Base-by-base conservation (phyloP, 345 rosid genomes). In the Arabidopsis arenosa region DNA sequence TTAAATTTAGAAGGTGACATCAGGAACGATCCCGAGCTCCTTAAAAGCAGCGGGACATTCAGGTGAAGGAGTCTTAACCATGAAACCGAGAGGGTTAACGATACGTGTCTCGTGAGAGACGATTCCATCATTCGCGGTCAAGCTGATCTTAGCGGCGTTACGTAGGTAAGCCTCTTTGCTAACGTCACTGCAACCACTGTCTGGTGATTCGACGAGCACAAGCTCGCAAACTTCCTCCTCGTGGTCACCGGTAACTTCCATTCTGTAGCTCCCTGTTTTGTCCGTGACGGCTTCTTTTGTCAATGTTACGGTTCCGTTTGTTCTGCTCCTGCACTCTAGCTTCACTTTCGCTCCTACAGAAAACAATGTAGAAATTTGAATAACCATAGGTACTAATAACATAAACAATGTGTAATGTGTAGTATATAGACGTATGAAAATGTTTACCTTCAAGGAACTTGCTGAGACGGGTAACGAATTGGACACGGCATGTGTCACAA, bases 221-320 rank as follows among this genome's bases (percentile, higher is more conserved):
- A 84, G 64, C 76, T 86, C 90, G 44, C 91, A 85, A 5, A 86
- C 35, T n/a, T 88, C 96, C 36, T 86, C 89, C 76, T 85, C 89
- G 12, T 82, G 96, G 43, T 90, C 89, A 12, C 90, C 87, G 1
- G 78, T 80, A 26, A 88, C 87, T 10, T 63, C 58, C 63, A 86
- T 75, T 41, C 3, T 44, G 85, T 85, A 90, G 63, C 52, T 74
- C 1, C 93, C 93, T 6, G 68, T 0, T 6, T 30, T 55, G 45
- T 86, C 83, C 0, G 89, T 83, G 17, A 14, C 63, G 1, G 84
- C 88, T 11, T 86, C 87, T 1, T 75, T 62, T 3, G 72, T 53
- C 74, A 70, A 75, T 9, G 84, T 78, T 1, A 81, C 43, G 36
- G 65, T 39, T n/a, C 81, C 85, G 49, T 66, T 76, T 17, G 79